Evolutionary conservation across 179 eudicot genomes (phyloP).

Genomic region (Kewa caespitosa): DNA sequence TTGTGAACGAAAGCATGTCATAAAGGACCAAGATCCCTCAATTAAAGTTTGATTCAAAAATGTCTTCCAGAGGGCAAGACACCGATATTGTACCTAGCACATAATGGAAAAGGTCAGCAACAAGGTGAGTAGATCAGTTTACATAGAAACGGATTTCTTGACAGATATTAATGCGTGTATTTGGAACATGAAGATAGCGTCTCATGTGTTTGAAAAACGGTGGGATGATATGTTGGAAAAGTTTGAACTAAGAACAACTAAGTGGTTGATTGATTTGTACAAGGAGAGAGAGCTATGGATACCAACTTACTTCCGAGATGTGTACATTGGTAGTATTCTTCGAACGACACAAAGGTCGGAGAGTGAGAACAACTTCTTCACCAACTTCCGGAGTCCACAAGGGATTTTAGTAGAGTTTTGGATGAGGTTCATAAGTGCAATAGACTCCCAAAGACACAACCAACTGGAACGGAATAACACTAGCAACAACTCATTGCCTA

Average conservation of each 20-base stretch:
- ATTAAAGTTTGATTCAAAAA: neutral
- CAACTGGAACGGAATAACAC: too few species aligned
- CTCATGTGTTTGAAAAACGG: neutral
- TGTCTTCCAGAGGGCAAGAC: neutral
- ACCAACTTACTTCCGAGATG: neutral
- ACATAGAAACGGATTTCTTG: neutral
- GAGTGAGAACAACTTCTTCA: constrained; percentile 9
- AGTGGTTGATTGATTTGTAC: neutral
- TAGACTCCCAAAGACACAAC: neutral
- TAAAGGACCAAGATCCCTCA: constrained; percentile 2
- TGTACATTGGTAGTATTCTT: neutral
- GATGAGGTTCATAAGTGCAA: constrained; percentile 5
- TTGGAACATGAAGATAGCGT: neutral
- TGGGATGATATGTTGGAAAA: neutral
- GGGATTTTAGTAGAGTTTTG: neutral
- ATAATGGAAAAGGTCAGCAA: neutral
- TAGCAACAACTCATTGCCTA: neutral
- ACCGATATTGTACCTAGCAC: constrained; percentile 2
- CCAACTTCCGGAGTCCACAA: neutral
- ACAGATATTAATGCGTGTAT: neutral
- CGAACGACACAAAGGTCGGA: constrained; percentile 4
- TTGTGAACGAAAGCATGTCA: neutral
- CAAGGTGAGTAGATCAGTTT: neutral
- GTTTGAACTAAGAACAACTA: neutral
- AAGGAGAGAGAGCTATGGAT: neutral